Evolutionary conservation across 2,329 filamentous ascomycete genomes (phyloP), one percentile per base, ranked within the genome.

Genomic region (Hypoxylon sp.): DNA sequence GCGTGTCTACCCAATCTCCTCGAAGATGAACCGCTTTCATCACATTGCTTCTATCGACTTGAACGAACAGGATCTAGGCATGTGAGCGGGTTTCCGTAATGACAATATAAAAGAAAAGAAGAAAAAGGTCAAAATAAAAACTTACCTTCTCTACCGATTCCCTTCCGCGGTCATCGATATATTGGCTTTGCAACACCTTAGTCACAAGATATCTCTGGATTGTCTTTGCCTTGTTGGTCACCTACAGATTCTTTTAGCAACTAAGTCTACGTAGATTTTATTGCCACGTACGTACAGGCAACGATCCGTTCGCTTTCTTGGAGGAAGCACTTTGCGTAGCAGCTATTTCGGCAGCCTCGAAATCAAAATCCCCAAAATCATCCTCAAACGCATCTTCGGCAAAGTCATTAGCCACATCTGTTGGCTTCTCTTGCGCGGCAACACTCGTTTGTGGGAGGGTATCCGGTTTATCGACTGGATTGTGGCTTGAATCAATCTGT

Each of bases 121-220:
- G n/a, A n/a, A n/a, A n/a, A n/a, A n/a, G 9, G n/a, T 7, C 17
- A 51, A 35, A 18, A 41, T 26, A 18, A 2, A 3, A 24, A 47
- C 77, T 72, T 76, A 93, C 92, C 84, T 95, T 93, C 74, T 96
- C 89, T 38, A 80, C 79, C 47, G 79, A 81, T 46, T 78, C 74
- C 63, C 83, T 80, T 40, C 88, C 87, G 64, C 81, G 82, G 18
- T 83, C 79, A 73, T 88, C 85, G 56, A 79, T 77, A 73, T 91
- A 96, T 41, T 87, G 81, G 66, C 84, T 84, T 60, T 90, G 84
- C 58, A 89, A 78, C 65, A 93, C 85, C 70, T 88, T 86, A 64
- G 88, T 89, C 67, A 97, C 84, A 62, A 93, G 80, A 77, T 96
- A 97, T 65, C 94, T 88, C 75, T 96, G 92, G 70, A 96, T 96